These are phyloP conservation scores for Pittosporum tobira DNA, from an alignment of 129 eudicot genomes.

Conservation along the genomic window DNA sequence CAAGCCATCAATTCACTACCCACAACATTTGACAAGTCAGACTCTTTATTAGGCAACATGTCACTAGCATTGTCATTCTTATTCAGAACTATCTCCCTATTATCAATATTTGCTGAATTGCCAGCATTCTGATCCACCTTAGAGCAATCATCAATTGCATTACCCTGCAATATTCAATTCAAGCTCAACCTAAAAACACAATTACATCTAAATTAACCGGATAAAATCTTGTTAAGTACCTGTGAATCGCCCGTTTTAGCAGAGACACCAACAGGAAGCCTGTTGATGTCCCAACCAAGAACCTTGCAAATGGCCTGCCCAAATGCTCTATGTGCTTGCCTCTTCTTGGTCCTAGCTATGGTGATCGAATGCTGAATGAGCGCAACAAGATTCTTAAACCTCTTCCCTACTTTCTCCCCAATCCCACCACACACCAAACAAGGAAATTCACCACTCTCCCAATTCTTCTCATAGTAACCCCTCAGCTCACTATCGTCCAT, in stretches of 20 bases:
- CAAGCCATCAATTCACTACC: constrained; percentile 29
- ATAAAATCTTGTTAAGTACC: constrained; percentile 15
- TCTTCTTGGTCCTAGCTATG: constrained; percentile 63
- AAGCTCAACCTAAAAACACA: not conserved
- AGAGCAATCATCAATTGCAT: constrained; percentile 12
- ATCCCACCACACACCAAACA: constrained; percentile 71
- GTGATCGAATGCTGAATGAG: constrained; percentile 62
- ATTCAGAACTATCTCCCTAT: constrained; percentile 5
- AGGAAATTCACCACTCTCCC: constrained; percentile 51
- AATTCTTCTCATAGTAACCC: constrained; percentile 45
- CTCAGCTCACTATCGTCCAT: constrained; percentile 42
- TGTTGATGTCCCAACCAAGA: constrained; percentile 82
- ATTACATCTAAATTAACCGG: not conserved
- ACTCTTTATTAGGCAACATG: constrained; percentile 6
- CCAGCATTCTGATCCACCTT: constrained; percentile 6
- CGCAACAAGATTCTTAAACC: constrained; percentile 62
- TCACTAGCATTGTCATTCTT: constrained; percentile 17
- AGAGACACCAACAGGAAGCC: constrained; percentile 34
- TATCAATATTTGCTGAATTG: constrained; percentile 10
- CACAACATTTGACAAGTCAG: constrained; percentile 11
- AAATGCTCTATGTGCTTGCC: constrained; percentile 55
- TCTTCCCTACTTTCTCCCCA: constrained; percentile 43
- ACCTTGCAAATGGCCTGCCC: constrained; percentile 61
- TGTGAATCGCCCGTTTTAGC: constrained; percentile 18
- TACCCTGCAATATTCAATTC: constrained; percentile 22